These are phyloP conservation scores for Vigna mungo DNA, from an alignment of 306 rosid species.

Conservation along the genomic window DNA sequence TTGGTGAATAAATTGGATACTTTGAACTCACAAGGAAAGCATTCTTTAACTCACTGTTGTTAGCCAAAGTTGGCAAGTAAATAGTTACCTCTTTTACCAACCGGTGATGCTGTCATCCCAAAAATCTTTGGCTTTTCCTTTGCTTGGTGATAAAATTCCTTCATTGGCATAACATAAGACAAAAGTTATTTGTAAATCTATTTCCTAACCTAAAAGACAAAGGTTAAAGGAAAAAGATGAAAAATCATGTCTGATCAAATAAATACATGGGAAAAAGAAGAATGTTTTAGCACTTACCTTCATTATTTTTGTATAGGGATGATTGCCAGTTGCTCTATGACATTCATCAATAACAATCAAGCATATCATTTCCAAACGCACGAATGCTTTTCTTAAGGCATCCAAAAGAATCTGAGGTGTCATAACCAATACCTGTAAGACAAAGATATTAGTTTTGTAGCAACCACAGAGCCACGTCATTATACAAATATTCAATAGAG, in stretches of 20 bases:
- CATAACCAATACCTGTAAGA: slow-evolving; percentile 81
- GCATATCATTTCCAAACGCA: slow-evolving; percentile 66
- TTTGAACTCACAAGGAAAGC: slow-evolving; percentile 8
- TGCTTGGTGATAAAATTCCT: slow-evolving; percentile 91
- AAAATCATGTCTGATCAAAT: slow-evolving; percentile 28
- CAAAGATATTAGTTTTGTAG: slow-evolving; percentile 2
- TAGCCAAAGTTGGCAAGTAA: slow-evolving; percentile 31
- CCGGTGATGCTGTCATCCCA: slow-evolving; percentile 95
- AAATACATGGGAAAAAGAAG: slow-evolving; percentile 21
- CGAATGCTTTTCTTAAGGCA: slow-evolving; percentile 81
- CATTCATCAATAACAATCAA: slow-evolving; percentile 89
- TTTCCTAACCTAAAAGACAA: slow-evolving; percentile 7
- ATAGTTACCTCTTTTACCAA: slow-evolving; percentile 73
- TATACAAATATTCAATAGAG: not conserved
- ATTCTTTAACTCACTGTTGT: slow-evolving; percentile 4
- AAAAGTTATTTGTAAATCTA: slow-evolving; percentile 30
- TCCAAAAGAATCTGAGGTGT: slow-evolving; percentile 93
- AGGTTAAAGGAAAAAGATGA: slow-evolving; percentile 22
- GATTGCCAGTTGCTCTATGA: slow-evolving; percentile 84
- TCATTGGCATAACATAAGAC: slow-evolving; percentile 48
- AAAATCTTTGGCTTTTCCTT: slow-evolving; percentile 82
- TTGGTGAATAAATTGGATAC: not conserved
- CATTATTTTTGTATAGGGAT: slow-evolving; percentile 89
- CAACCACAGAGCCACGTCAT: not conserved
- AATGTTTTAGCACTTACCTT: slow-evolving; percentile 59